These are phyloP conservation scores for Xylaria scruposa DNA, from an alignment of 495 filamentous ascomycete genomes.

Conservation along the genomic window DNA sequence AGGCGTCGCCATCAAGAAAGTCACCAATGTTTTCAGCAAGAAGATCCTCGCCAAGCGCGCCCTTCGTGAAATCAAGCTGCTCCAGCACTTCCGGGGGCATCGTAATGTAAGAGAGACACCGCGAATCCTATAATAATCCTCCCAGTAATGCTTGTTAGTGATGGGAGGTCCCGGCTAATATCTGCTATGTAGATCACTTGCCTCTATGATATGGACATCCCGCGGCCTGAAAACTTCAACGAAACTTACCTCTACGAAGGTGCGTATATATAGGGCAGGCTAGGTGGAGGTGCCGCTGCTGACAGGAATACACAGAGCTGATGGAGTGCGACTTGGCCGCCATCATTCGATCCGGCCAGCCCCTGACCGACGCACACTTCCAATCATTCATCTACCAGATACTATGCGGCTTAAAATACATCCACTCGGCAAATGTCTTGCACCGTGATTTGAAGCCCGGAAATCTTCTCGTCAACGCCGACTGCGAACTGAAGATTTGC, in stretches of 20 bases:
- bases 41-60: slow-evolving; percentile 99
- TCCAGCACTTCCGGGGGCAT: slow-evolving; percentile 94
- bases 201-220: slow-evolving; percentile 99
- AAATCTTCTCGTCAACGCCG: slow-evolving; percentile 95
- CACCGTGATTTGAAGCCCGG: slow-evolving; percentile 97
- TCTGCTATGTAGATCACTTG: slow-evolving; percentile 80
- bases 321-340: slow-evolving; percentile 99
- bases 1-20: slow-evolving; percentile 99
- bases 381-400: slow-evolving; percentile 97
- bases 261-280: slow-evolving; percentile 45
- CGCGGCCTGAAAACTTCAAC: slow-evolving; percentile 96
- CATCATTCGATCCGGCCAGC: slow-evolving; percentile 95
- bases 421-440: slow-evolving; percentile 96
- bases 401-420: slow-evolving; percentile 95
- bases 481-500: slow-evolving; percentile 99
- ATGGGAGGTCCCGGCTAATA: slow-evolving; percentile 4
- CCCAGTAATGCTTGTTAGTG: background rate
- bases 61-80: slow-evolving; percentile 95
- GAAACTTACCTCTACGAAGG: slow-evolving; percentile 99
- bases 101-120: slow-evolving; percentile 54
- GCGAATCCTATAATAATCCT: background rate
- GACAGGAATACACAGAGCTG: slow-evolving; percentile 67
- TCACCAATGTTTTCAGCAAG: slow-evolving; percentile 99
- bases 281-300: slow-evolving; percentile 13
- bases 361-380: slow-evolving; percentile 94